Evolutionary conservation across 2,329 filamentous ascomycete species (phyloP).

Genomic region (Fusarium sp.): DNA sequence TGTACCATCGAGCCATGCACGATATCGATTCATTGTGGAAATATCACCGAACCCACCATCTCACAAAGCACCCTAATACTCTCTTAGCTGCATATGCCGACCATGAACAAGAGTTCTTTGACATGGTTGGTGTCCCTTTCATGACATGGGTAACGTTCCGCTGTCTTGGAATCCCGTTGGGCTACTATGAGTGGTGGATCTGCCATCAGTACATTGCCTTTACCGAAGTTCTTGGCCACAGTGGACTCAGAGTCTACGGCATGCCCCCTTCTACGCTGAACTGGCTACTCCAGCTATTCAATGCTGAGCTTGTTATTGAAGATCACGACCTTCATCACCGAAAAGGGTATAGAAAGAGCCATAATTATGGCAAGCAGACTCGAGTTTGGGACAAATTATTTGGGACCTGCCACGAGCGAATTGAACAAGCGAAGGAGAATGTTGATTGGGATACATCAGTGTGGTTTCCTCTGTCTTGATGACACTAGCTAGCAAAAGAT

Average conservation of each 20-base stretch:
- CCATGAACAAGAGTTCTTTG: constrained; percentile 37
- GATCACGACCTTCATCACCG: constrained; percentile 37
- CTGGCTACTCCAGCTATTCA: neutral
- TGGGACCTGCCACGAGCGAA: constrained; percentile 27
- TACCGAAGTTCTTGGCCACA: constrained; percentile 32
- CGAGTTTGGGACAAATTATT: constrained; percentile 29
- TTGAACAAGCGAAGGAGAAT: constrained; percentile 15
- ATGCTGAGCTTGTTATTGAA: constrained; percentile 22
- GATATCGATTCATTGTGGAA: constrained; percentile 32
- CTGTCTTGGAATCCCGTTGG: constrained; percentile 17
- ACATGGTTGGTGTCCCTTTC: constrained; percentile 32
- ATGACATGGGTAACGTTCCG: constrained; percentile 25
- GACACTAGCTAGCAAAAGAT: no score
- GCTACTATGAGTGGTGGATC: constrained; percentile 36
- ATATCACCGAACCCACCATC: constrained; percentile 33
- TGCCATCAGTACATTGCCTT: constrained; percentile 36
- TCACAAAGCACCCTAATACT: constrained; percentile 32
- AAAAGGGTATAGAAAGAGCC: constrained; percentile 32
- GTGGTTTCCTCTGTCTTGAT: constrained; percentile 17
- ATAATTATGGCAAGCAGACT: constrained; percentile 35
- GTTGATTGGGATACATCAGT: constrained; percentile 23
- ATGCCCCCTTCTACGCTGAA: constrained; percentile 27
- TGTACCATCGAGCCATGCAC: constrained; percentile 36
- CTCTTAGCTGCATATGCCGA: constrained; percentile 30
- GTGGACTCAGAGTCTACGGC: constrained; percentile 20